A percentile compares a stretch with the other conserved stretches of the same genome.
phyloP scores from a whole-genome alignment of 164 flowering plant genomes.

The Macadamia tetraphylla region DNA sequence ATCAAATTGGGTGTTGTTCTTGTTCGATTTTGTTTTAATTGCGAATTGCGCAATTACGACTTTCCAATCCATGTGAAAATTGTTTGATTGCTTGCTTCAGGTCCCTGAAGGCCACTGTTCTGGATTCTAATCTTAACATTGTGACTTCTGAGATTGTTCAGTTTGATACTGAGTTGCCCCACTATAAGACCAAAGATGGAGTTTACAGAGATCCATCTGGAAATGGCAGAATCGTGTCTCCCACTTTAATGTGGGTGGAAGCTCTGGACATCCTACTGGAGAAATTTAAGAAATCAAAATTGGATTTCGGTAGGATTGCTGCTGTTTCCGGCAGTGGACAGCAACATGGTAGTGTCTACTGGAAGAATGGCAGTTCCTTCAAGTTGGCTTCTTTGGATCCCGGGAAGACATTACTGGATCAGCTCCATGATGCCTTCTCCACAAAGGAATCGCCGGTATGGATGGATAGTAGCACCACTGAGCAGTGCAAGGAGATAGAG shows the following conservation, averaged over 20 bases:
- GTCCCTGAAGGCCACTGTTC: constrained; percentile 90
- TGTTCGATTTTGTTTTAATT: not conserved
- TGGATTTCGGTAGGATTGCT: constrained; percentile 63
- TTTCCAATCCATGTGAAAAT: not conserved
- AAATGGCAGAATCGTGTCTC: constrained; percentile 86
- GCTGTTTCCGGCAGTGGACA: constrained; percentile 97
- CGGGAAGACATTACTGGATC: constrained; percentile 45
- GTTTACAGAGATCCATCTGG: constrained; percentile 61
- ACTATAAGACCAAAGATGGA: constrained; percentile 88
- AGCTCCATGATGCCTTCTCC: constrained; percentile 65
- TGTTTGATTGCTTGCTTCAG: constrained; percentile 24
- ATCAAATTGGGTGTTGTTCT: not conserved
- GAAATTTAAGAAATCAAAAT: constrained; percentile 41
- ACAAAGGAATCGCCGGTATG: constrained; percentile 79
- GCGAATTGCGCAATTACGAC: not conserved
- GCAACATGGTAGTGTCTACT: constrained; percentile 97
- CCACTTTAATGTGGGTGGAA: constrained; percentile 95
- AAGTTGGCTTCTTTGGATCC: constrained; percentile 59
- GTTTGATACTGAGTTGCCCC: constrained; percentile 83
- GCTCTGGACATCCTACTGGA: constrained; percentile 73
- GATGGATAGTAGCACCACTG: constrained; percentile 97
- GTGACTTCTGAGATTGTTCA: constrained; percentile 56
- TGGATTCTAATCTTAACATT: constrained; percentile 71
- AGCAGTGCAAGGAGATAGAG: constrained; percentile 82
- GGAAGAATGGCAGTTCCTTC: constrained; percentile 66